Percentiles rank a stretch among this genome's conserved stretches.
Conservation (phyloP, 345 rosid species). For the Cardamine resedifolia region DNA sequence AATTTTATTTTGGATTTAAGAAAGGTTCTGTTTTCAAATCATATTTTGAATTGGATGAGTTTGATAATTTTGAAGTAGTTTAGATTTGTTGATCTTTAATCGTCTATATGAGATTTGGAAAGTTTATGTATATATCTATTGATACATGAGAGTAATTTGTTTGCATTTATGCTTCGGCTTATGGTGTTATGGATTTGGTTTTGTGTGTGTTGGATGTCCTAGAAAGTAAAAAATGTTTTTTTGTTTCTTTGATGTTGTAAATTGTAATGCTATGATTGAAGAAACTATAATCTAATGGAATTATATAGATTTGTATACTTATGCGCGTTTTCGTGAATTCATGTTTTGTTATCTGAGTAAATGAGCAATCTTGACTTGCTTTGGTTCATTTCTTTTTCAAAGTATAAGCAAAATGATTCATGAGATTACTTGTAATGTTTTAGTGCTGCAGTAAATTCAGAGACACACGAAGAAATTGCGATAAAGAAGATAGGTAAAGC, state of each 20-base stretch:
- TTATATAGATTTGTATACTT: too few species aligned
- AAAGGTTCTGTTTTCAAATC: background rate
- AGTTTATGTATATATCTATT: too few species aligned
- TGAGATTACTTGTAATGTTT: slow-evolving; percentile 4
- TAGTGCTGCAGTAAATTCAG: slow-evolving; percentile 59
- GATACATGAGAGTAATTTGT: background rate
- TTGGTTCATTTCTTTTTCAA: background rate
- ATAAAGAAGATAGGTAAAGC: slow-evolving; percentile 65
- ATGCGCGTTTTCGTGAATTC: too few species aligned
- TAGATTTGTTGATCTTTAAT: background rate
- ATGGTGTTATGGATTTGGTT: background rate
- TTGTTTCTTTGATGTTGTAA: background rate
- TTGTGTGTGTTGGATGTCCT: background rate
- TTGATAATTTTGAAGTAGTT: background rate
- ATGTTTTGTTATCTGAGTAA: background rate
- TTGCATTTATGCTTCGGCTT: background rate
- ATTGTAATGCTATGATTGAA: background rate
- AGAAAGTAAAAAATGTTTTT: background rate
- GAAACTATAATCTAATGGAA: too few species aligned
- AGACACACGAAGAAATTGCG: slow-evolving; percentile 53
- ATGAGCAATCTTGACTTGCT: background rate
- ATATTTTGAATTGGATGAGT: background rate
- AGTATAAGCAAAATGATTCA: background rate
- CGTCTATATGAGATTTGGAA: background rate
- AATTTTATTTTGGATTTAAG: background rate